Conservation (phyloP, 345 rosid genomes). For the Turritis glabra region DNA sequence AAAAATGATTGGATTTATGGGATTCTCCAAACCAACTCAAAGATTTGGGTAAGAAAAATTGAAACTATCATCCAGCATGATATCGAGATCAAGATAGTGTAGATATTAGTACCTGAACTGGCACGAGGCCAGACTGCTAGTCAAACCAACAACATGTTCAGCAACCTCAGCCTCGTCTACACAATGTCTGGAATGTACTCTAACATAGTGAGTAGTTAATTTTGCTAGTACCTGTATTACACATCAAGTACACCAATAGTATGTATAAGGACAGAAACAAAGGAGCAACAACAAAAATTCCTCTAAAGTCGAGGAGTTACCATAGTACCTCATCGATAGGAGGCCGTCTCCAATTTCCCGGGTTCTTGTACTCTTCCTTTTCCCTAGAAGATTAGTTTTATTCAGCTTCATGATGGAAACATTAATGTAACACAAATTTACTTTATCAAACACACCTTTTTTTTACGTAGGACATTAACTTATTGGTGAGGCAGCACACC, state of each 20-base stretch:
- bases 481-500: conserved; percentile 88
- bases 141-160: conserved; percentile 83
- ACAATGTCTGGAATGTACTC: conserved; percentile 85
- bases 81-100: not conserved
- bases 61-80: not conserved
- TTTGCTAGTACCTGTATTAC: conserved; percentile 64
- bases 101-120: conserved; percentile 57
- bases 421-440: conserved; percentile 1
- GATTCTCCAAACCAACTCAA: not conserved
- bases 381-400: conserved; percentile 55
- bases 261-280: not conserved
- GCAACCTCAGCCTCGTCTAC: conserved; percentile 92
- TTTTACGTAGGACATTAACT: conserved; percentile 70
- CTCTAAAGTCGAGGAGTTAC: not conserved
- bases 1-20: not conserved
- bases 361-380: conserved; percentile 76
- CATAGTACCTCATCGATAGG: conserved; percentile 77
- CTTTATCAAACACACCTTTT: conserved; percentile 56
- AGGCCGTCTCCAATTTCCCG: conserved; percentile 70
- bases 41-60: not conserved
- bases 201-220: conserved; percentile 63
- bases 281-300: not conserved
- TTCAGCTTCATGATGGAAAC: conserved; percentile 4
- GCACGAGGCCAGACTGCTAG: conserved; percentile 85
- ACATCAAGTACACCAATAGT: not conserved